Conservation (phyloP, 2,329 filamentous ascomycete genomes). For the Aspergillus viridinutans region DNA sequence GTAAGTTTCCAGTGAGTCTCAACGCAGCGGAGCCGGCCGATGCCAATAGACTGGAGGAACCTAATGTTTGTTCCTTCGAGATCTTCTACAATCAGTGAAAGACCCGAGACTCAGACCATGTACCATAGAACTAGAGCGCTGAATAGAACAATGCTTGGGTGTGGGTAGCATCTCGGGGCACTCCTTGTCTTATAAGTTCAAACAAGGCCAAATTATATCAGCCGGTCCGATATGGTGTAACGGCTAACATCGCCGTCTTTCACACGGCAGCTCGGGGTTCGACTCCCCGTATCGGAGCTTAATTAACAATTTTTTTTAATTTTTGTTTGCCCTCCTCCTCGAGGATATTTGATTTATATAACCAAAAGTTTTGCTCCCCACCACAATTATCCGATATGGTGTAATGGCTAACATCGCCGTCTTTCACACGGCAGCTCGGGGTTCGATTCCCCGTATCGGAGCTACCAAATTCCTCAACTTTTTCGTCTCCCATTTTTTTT, state of each 20-base stretch:
- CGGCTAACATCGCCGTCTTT: constrained; percentile 11
- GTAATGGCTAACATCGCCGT: not conserved
- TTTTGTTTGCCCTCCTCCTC: not conserved
- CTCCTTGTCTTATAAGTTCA: too few relatives aligned
- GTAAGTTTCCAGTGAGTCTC: not conserved
- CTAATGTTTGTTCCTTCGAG: not conserved
- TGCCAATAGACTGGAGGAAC: not conserved
- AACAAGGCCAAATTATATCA: not conserved
- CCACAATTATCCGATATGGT: not conserved
- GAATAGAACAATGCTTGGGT: not conserved
- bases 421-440: not conserved
- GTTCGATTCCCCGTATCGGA: not conserved
- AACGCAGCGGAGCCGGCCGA: not conserved
- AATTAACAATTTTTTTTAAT: constrained; percentile 2
- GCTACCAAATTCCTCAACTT: not conserved
- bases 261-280: constrained; percentile 14
- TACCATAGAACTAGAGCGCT: not conserved
- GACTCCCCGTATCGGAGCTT: constrained; percentile 28
- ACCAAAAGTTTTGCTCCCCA: not conserved
- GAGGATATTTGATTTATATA: not conserved
- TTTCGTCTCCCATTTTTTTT: not conserved
- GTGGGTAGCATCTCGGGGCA: too few relatives aligned
- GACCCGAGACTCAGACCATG: too few relatives aligned
- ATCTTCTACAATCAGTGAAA: not conserved
- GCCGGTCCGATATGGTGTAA: constrained; percentile 11